Evolutionary conservation across 202 grass and related monocot genomes (phyloP), one percentile per base, ranked within the genome.

Genomic region (Cymbopogon flexuosus): DNA sequence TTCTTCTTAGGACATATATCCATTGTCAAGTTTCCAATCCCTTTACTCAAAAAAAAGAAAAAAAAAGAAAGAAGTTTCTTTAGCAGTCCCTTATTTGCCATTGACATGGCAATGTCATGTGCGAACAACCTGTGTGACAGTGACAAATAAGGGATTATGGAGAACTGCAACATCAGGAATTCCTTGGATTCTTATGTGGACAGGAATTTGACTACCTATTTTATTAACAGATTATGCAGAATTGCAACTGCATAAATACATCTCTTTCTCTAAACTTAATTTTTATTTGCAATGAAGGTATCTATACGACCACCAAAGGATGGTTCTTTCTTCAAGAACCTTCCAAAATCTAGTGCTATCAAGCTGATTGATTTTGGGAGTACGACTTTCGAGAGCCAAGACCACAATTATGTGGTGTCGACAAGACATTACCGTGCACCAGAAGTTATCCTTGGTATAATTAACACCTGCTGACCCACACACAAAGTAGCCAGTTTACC

Each of bases 281-380:
- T 89, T 81, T 77, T 41, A 31, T 83, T 73, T 31, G 45, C 29
- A 22, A 72, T 85, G 70, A 79, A 91, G 92, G 76, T 93, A 88
- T 59, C 87, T 23, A 60, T 82, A 80, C 83, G 91, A 43, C 84
- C 90, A 85, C 36, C 76, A 68, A 95, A 95, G 76, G 92, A 91
- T 90, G 84, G 79, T 78, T 84, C 88, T 24, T 90, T 95, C 39
- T 95, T 91, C 54, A 99, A 95, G 68, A 99, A 91, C 64, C 79
- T 99, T 73, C 96, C 96, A 71, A 99, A 95, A 89, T 93, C 90
- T 46, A 99, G 92, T 88, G 90, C 92, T 70, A 99, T 99, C 81
- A 99, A 99, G 87, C 77, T 99, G 5, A 99, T 99, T 75, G 96
- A 99, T 84, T 99, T 99, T 91, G 96, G 96, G 46, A 99, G 96